A percentile compares a stretch with the other conserved stretches of the same genome.
Evolutionary conservation across 805 yeast genomes (phyloP).

Genomic region (Candida lessepsii): DNA sequence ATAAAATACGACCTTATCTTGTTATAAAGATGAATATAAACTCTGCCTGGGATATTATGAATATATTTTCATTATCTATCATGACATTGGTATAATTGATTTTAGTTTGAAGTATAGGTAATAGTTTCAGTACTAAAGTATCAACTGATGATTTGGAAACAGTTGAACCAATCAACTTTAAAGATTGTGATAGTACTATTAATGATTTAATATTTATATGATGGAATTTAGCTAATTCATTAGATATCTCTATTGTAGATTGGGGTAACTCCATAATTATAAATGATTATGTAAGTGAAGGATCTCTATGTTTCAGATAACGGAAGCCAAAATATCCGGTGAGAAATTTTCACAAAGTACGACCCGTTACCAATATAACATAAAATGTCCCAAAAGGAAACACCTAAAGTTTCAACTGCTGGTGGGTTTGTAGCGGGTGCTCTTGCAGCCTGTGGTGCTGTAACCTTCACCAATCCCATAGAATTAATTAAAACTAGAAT

Average conservation of each 20-base stretch:
- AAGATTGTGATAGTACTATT: constrained; percentile 1
- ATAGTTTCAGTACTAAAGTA: constrained; percentile 2
- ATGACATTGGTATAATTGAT: constrained; percentile 11
- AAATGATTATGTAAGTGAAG: background rate
- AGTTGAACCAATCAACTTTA: constrained; percentile 7
- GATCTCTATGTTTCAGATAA: no score
- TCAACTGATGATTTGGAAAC: background rate
- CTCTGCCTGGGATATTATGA: constrained; percentile 10
- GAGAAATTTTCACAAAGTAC: constrained; percentile 5
- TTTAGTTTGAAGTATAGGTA: constrained; percentile 9
- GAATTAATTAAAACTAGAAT: constrained; percentile 93
- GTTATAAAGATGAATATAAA: constrained; percentile 14
- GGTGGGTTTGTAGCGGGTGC: constrained; percentile 93
- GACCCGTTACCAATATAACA: no score
- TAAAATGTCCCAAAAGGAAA: constrained; percentile 12
- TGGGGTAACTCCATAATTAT: background rate
- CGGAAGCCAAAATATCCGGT: background rate
- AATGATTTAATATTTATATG: constrained; percentile 6
- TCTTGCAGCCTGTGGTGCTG: constrained; percentile 96
- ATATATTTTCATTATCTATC: constrained; percentile 6
- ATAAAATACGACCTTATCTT: background rate
- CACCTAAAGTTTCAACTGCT: constrained; percentile 50
- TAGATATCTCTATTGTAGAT: constrained; percentile 1
- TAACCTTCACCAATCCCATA: constrained; percentile 93
- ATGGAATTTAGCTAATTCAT: constrained; percentile 6